These are phyloP conservation scores for Aspergillus tanneri DNA, from an alignment of 2,329 filamentous ascomycete genomes.

Conservation along the genomic window DNA sequence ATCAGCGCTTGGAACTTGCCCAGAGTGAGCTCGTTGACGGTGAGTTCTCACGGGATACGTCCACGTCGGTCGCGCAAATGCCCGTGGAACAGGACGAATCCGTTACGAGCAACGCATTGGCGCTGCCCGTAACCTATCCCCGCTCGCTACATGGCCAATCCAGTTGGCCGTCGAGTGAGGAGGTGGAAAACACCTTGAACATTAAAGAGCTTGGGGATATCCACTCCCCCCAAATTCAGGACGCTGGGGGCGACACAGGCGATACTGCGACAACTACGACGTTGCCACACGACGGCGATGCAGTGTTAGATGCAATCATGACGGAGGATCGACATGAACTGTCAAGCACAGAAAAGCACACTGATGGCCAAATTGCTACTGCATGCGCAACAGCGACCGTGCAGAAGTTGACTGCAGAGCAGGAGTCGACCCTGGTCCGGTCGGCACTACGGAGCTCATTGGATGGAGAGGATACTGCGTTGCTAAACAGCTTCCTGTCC, in stretches of 20 bases:
- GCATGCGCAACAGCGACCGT: slow-evolving; percentile 18
- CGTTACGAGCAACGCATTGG: slow-evolving; percentile 10
- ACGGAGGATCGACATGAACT: slow-evolving; percentile 12
- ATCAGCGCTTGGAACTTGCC: slow-evolving; percentile 3
- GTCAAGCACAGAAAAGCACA: slow-evolving; percentile 1
- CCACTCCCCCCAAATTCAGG: slow-evolving; percentile 6
- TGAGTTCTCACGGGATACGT: slow-evolving; percentile 10
- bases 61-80: slow-evolving; percentile 22
- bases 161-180: slow-evolving; percentile 6
- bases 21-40: slow-evolving; percentile 8
- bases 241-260: too few relatives aligned
- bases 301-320: slow-evolving; percentile 11
- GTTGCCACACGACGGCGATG: not conserved
- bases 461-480: slow-evolving; percentile 39
- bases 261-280: not conserved
- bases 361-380: not conserved
- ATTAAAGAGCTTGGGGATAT: slow-evolving; percentile 15
- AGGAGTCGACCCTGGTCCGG: slow-evolving; percentile 35
- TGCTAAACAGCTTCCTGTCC: slow-evolving; percentile 44
- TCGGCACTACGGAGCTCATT: slow-evolving; percentile 40
- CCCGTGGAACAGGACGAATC: slow-evolving; percentile 17
- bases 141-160: slow-evolving; percentile 22
- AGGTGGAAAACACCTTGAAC: slow-evolving; percentile 10
- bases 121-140: slow-evolving; percentile 20
- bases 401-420: slow-evolving; percentile 29